These are phyloP conservation scores for Punctularia strigosozonata DNA, from an alignment of 768 basidiomycete species.

Conservation along the genomic window DNA sequence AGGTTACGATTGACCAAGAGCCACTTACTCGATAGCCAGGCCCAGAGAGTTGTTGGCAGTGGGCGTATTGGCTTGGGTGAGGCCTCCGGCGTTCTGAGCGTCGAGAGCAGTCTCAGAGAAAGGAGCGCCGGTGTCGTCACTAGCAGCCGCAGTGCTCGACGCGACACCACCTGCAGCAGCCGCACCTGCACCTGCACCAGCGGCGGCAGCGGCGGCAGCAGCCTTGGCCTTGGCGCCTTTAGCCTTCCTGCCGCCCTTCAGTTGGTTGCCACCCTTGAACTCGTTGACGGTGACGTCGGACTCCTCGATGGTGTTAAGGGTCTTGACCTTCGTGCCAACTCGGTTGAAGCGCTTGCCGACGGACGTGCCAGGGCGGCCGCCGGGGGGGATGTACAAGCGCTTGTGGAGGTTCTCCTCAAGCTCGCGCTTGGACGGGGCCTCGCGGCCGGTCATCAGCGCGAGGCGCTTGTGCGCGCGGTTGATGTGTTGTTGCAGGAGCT, in stretches of 20 bases:
- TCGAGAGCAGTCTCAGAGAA: constrained; percentile 24
- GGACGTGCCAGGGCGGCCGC: constrained; percentile 10
- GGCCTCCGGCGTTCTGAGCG: constrained; percentile 21
- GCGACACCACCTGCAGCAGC: background rate
- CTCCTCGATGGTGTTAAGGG: constrained; percentile 3
- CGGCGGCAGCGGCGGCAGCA: constrained; percentile 2
- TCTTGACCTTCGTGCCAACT: constrained; percentile 2
- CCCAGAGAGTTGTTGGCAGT: constrained; percentile 44
- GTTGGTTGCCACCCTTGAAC: constrained; percentile 5
- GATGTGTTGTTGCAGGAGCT: constrained; percentile 62
- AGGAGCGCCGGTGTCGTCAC: constrained; percentile 11
- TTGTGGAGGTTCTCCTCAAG: constrained; percentile 33
- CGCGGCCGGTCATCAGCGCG: constrained; percentile 56
- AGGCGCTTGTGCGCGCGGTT: constrained; percentile 54
- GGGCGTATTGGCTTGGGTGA: constrained; percentile 32
- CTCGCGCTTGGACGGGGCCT: constrained; percentile 33
- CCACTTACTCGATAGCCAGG: constrained; percentile 55
- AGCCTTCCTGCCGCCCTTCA: background rate
- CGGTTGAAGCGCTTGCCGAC: constrained; percentile 2
- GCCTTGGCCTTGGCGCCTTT: constrained; percentile 4
- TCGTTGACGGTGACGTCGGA: background rate
- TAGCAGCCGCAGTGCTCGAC: constrained; percentile 1
- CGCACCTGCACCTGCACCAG: constrained; percentile 1
- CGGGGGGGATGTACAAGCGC: constrained; percentile 26
- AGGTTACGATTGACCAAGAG: background rate